A percentile compares a stretch with the other conserved stretches of the same genome.
These are phyloP conservation scores for Colletotrichum phormii DNA, from an alignment of 2,329 filamentous ascomycete species.

Conservation along the genomic window DNA sequence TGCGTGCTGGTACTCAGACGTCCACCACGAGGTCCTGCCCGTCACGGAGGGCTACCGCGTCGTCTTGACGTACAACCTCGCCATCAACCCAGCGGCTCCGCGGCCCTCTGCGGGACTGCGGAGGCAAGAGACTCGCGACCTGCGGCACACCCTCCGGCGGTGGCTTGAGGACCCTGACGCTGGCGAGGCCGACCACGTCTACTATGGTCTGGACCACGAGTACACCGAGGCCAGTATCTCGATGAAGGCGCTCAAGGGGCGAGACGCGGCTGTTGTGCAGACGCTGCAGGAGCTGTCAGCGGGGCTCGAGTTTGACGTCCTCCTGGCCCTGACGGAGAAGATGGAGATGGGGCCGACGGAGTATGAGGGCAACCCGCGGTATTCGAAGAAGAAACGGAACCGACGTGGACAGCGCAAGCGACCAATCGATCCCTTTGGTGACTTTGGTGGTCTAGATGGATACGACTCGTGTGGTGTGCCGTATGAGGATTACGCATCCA, in stretches of 20 bases:
- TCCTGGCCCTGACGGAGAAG: slow-evolving; percentile 48
- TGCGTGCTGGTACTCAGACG: slow-evolving; percentile 61
- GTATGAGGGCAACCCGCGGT: neutral
- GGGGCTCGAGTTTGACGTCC: slow-evolving; percentile 45
- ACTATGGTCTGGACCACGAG: slow-evolving; percentile 47
- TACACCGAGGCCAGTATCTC: slow-evolving; percentile 49
- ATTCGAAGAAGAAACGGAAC: neutral
- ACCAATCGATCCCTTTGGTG: no score
- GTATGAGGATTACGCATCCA: slow-evolving; percentile 3
- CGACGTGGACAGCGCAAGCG: neutral
- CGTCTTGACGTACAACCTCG: slow-evolving; percentile 65
- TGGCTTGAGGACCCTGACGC: slow-evolving; percentile 40
- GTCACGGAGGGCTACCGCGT: slow-evolving; percentile 60
- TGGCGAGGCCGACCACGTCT: slow-evolving; percentile 38
- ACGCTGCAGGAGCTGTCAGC: slow-evolving; percentile 41
- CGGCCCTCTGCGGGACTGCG: slow-evolving; percentile 40
- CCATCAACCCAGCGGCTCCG: slow-evolving; percentile 29
- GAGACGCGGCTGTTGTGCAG: slow-evolving; percentile 43
- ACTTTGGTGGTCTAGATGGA: no score
- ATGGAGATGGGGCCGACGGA: slow-evolving; percentile 38
- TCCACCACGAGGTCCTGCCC: slow-evolving; percentile 61
- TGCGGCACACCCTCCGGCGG: slow-evolving; percentile 40
- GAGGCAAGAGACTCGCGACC: slow-evolving; percentile 8
- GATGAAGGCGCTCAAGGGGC: slow-evolving; percentile 41
- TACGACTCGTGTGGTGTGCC: no score